phyloP scores from a whole-genome alignment of 2,329 filamentous ascomycete genomes.

The Stachybotrys chartarum region DNA sequence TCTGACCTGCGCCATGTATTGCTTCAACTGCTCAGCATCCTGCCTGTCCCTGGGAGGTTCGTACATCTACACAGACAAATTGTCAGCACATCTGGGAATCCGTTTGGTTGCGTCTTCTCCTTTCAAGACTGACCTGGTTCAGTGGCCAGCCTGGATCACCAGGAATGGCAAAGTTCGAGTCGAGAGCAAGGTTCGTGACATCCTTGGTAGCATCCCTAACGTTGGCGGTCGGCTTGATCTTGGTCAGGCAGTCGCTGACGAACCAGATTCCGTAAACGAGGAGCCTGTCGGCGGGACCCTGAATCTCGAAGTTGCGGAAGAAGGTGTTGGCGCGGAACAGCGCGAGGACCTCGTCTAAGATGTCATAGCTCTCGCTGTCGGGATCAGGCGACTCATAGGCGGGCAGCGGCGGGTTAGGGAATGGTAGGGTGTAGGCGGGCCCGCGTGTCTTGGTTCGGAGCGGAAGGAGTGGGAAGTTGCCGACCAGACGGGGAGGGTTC shows the following conservation, averaged over 20 bases:
- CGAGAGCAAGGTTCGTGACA: constrained; percentile 83
- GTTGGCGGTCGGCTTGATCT: constrained; percentile 70
- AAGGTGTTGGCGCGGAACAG: constrained; percentile 98
- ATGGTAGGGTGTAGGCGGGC: constrained; percentile 79
- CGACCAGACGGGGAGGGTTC: constrained; percentile 54
- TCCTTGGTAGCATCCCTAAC: constrained; percentile 60
- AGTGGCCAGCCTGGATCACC: constrained; percentile 89
- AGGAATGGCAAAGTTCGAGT: constrained; percentile 87
- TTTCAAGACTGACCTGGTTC: constrained; percentile 59
- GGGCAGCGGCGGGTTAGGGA: constrained; percentile 49
- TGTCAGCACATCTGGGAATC: not conserved
- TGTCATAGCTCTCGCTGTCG: constrained; percentile 89
- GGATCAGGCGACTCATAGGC: constrained; percentile 64
- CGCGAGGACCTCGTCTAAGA: constrained; percentile 85
- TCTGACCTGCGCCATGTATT: constrained; percentile 87
- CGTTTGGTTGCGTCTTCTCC: not conserved
- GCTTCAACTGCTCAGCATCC: constrained; percentile 79
- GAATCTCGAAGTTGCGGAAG: constrained; percentile 99
- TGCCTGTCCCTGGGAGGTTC: constrained; percentile 81
- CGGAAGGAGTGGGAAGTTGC: constrained; percentile 91
- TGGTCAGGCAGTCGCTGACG: constrained; percentile 80
- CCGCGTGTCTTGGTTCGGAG: constrained; percentile 92
- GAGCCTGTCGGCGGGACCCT: constrained; percentile 87
- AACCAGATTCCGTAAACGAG: constrained; percentile 96
- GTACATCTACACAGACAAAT: constrained; percentile 55